These are phyloP conservation scores for Penicillium sp. DNA, from an alignment of 2,329 filamentous ascomycete genomes.

Conservation along the genomic window DNA sequence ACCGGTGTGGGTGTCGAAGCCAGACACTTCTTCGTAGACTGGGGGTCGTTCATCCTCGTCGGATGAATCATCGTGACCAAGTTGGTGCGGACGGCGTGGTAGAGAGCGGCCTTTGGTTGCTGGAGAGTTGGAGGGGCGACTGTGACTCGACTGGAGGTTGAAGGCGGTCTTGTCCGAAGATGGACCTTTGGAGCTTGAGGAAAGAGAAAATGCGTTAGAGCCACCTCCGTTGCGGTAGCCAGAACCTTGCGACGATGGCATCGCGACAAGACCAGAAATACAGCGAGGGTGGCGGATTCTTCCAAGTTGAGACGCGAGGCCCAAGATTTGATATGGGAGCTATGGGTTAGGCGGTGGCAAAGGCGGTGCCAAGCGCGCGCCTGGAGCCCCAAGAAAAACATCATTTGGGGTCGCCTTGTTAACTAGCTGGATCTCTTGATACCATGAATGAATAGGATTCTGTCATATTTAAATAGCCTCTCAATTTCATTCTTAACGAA, in stretches of 20 bases:
- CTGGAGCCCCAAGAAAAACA: too few species aligned
- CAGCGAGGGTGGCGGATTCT: neutral
- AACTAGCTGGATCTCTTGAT: too few species aligned
- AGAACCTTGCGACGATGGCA: conserved; percentile 17
- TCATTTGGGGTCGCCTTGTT: too few species aligned
- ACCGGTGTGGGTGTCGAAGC: conserved; percentile 51
- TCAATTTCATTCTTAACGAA: too few species aligned
- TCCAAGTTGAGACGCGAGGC: neutral
- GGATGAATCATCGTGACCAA: conserved; percentile 56
- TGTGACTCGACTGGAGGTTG: conserved; percentile 31
- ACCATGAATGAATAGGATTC: too few species aligned
- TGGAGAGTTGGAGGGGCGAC: conserved; percentile 16
- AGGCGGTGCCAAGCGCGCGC: conserved; percentile 14
- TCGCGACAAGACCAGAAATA: conserved; percentile 8
- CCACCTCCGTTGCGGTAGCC: conserved; percentile 3
- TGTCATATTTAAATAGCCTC: too few species aligned
- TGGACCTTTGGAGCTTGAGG: conserved; percentile 34
- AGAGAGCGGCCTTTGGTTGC: conserved; percentile 22
- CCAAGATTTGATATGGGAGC: conserved; percentile 14
- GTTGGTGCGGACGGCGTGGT: conserved; percentile 30
- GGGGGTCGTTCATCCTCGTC: conserved; percentile 39
- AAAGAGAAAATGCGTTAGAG: conserved; percentile 42
- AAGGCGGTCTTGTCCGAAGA: conserved; percentile 33
- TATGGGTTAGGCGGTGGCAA: conserved; percentile 23
- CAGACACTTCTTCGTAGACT: conserved; percentile 49